Conservation (phyloP, 257 asterid species). For the Solanum gandarillasii region DNA sequence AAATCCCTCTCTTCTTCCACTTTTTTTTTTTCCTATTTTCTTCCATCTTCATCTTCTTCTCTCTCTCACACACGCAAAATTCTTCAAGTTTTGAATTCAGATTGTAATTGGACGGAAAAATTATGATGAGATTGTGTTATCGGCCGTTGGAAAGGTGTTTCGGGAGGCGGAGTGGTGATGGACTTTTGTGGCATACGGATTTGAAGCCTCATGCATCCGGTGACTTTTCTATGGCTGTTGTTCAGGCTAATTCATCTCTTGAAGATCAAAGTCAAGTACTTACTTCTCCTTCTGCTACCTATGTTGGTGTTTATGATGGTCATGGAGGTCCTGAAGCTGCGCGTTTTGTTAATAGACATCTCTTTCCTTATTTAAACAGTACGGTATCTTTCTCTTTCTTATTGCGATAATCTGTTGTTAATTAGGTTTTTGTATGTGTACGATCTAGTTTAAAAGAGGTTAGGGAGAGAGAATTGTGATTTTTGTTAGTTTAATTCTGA, state of each 20-base stretch:
- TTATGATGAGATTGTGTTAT: not conserved
- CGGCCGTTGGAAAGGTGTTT: conserved; percentile 11
- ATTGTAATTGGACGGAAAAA: not conserved
- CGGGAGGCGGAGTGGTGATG: conserved; percentile 4
- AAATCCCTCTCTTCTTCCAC: not conserved
- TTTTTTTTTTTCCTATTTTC: not conserved
- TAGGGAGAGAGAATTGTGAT: not conserved
- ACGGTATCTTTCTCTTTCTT: not conserved
- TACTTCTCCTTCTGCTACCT: conserved; percentile 12
- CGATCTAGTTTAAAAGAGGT: not conserved
- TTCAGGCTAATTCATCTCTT: conserved; percentile 16
- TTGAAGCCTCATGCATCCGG: conserved; percentile 12
- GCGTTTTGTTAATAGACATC: conserved; percentile 14
- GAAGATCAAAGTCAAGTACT: conserved; percentile 21
- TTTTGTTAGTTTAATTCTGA: not conserved
- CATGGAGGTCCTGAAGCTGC: conserved; percentile 11
- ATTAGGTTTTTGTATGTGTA: not conserved
- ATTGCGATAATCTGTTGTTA: not conserved
- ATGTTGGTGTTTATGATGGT: conserved; percentile 23
- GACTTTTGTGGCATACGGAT: conserved; percentile 10
- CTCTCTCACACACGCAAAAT: not conserved
- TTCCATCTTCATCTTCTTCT: not conserved
- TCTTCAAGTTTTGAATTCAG: not conserved
- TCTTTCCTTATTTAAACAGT: conserved; percentile 15
- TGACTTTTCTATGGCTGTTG: conserved; percentile 21